Conservation (phyloP, 2,329 filamentous ascomycete species). For the Pochonia chlamydosporia region DNA sequence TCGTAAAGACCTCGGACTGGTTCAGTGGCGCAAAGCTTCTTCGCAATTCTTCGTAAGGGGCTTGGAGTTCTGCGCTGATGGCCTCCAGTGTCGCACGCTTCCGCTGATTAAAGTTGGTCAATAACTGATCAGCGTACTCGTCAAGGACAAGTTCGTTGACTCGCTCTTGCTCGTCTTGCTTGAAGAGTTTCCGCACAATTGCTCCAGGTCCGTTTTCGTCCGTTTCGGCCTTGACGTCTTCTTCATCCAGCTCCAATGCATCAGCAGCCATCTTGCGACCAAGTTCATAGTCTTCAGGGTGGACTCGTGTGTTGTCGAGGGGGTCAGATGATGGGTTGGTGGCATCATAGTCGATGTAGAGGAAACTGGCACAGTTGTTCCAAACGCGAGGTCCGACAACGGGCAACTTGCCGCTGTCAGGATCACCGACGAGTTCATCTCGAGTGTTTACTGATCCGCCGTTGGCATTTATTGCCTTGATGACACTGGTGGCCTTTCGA, state of each 20-base stretch:
- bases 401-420: slow-evolving; percentile 68
- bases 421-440: slow-evolving; percentile 83
- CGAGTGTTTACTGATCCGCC: slow-evolving; percentile 79
- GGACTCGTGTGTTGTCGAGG: slow-evolving; percentile 92
- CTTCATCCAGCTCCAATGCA: slow-evolving; percentile 91
- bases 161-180: slow-evolving; percentile 87
- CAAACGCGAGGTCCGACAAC: slow-evolving; percentile 88
- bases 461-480: slow-evolving; percentile 81
- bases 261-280: slow-evolving; percentile 98
- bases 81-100: slow-evolving; percentile 96
- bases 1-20: slow-evolving; percentile 83
- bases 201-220: slow-evolving; percentile 86
- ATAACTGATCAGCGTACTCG: slow-evolving; percentile 92
- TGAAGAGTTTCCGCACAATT: slow-evolving; percentile 90
- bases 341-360: slow-evolving; percentile 84
- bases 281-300: slow-evolving; percentile 97
- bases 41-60: slow-evolving; percentile 89
- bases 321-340: slow-evolving; percentile 80
- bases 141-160: slow-evolving; percentile 95
- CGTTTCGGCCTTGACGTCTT: slow-evolving; percentile 92
- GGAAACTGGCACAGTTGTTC: slow-evolving; percentile 95
- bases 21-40: slow-evolving; percentile 67
- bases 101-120: slow-evolving; percentile 85
- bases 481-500: slow-evolving; percentile 72
- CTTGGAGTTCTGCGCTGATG: slow-evolving; percentile 87